These are phyloP conservation scores for Parachaetomium inaequale DNA, from an alignment of 495 filamentous ascomycete species.

Conservation along the genomic window DNA sequence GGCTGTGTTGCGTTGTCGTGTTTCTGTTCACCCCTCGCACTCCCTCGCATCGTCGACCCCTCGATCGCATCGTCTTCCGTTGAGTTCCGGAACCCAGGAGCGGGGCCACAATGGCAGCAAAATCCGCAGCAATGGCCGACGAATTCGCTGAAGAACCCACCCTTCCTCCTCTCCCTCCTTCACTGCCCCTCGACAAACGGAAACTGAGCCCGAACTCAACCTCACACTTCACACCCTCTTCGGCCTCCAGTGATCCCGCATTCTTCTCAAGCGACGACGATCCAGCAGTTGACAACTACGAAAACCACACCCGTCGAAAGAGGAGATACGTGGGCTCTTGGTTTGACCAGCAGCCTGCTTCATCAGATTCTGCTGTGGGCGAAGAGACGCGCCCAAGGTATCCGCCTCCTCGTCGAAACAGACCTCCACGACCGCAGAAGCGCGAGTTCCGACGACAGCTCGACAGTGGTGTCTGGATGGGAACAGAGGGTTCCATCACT, in stretches of 20 bases:
- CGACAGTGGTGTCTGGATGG: constrained; percentile 85
- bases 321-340: constrained; percentile 66
- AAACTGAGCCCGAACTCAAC: constrained; percentile 39
- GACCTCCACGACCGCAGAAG: constrained; percentile 45
- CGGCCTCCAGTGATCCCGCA: constrained; percentile 66
- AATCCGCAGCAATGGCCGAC: not conserved
- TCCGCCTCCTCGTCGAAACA: constrained; percentile 6
- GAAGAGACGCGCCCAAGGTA: constrained; percentile 21
- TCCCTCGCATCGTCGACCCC: no score
- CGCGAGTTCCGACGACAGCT: constrained; percentile 58
- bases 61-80: not conserved
- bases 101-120: not conserved
- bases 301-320: constrained; percentile 42
- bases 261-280: constrained; percentile 78
- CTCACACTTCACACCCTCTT: constrained; percentile 21
- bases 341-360: constrained; percentile 57
- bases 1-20: no score
- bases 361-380: constrained; percentile 43
- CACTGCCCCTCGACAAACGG: constrained; percentile 27
- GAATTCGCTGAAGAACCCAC: constrained; percentile 28
- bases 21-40: no score
- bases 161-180: constrained; percentile 45
- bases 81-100: not conserved
- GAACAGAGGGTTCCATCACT: constrained; percentile 51
- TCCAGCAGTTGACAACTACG: constrained; percentile 68